A percentile compares a stretch with the other conserved stretches of the same genome.
Evolutionary conservation across 2,329 filamentous ascomycete genomes (phyloP).

Genomic region (Elsinoe fawcettii): DNA sequence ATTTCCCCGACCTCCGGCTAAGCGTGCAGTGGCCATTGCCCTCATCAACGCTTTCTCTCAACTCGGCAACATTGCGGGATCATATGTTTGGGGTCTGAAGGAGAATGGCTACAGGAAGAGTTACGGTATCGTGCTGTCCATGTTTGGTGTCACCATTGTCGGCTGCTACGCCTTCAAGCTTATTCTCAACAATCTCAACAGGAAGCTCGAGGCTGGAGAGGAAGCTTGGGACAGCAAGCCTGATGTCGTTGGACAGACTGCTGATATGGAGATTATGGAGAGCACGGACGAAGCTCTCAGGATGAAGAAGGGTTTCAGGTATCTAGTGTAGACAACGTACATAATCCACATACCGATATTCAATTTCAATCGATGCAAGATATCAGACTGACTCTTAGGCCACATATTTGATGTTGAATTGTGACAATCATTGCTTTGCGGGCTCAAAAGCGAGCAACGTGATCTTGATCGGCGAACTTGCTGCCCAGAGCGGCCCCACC

Average conservation of each 20-base stretch:
- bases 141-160: constrained; percentile 53
- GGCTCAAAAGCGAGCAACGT: background rate
- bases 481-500: background rate
- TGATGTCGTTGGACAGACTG: constrained; percentile 19
- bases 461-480: background rate
- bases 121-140: constrained; percentile 57
- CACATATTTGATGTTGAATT: too few species aligned
- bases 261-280: constrained; percentile 16
- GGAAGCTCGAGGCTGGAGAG: constrained; percentile 23
- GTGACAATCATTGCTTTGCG: background rate
- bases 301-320: constrained; percentile 24
- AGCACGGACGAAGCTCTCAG: constrained; percentile 15
- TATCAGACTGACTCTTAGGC: too few species aligned
- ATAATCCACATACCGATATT: too few species aligned
- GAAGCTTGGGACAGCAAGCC: constrained; percentile 19
- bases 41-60: constrained; percentile 26
- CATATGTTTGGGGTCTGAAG: constrained; percentile 54
- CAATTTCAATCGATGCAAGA: too few species aligned
- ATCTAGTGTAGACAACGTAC: constrained; percentile 23
- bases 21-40: constrained; percentile 26
- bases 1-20: constrained; percentile 24
- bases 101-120: constrained; percentile 56
- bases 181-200: constrained; percentile 20
- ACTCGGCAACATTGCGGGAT: constrained; percentile 40
- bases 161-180: constrained; percentile 34